Conservation (phyloP, 208 protist species). For the Acanthamoeba lenticulata region DNA sequence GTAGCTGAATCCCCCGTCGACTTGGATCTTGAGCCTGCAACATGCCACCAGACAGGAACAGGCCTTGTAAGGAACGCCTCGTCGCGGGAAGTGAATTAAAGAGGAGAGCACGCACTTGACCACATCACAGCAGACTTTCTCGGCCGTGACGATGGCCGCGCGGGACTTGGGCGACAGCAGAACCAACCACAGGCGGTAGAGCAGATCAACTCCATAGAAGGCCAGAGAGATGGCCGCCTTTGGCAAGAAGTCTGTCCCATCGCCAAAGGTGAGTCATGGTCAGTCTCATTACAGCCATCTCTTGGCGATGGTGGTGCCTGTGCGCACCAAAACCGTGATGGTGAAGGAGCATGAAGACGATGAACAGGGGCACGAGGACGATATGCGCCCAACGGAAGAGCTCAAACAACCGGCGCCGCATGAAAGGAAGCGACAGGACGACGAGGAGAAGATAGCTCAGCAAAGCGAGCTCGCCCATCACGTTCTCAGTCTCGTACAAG, state of each 20-base stretch:
- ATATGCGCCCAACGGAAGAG: neutral
- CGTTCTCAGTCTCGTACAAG: neutral
- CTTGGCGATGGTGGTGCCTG: too few relatives aligned
- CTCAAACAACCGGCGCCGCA: neutral
- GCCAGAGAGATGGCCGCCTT: neutral
- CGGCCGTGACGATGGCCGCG: neutral
- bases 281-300: too few relatives aligned
- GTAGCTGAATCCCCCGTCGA: neutral
- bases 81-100: neutral
- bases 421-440: neutral
- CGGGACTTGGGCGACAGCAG: neutral
- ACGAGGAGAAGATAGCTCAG: neutral
- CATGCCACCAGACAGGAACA: too few relatives aligned
- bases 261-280: neutral
- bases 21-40: neutral
- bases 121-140: neutral
- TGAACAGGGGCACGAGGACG: neutral
- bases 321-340: neutral
- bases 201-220: neutral
- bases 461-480: neutral
- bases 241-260: neutral
- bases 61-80: neutral
- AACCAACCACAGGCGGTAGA: neutral
- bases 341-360: neutral
- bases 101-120: neutral